Evolutionary conservation across 768 basidiomycete genomes (phyloP), one percentile per base, ranked within the genome.

Genomic region (Agrocybe pediades): DNA sequence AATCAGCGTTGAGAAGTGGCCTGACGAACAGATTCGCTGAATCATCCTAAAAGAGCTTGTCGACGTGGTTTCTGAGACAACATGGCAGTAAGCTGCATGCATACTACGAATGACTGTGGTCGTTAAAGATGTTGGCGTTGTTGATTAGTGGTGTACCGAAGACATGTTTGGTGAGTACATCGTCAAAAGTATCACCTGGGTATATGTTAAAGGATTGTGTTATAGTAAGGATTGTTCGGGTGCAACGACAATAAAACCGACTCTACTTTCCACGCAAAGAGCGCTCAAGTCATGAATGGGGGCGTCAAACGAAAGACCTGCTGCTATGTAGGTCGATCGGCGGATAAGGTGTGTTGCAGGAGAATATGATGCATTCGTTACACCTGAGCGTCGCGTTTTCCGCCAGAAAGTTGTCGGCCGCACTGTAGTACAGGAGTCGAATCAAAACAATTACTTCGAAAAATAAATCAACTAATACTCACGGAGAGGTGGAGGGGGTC

Each of bases 321-420:
- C 89, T 24, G 88, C 90, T 57, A 91, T 80, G 63, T 88, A 90
- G 1, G 89, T 90, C 4, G 87, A 85, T 5, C 89, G 83, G 33
- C 90, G 87, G 43, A 91, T 78, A 53, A 88, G 81, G 65, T 88
- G 84, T 0, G 82, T 82, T 0, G 87, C 80, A 0, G 89, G 89
- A 6, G 90, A 88, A 64, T 88, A 90, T 0, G 82, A 85, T 6
- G 87, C 80, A 3, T 76, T 80, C 42, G 86, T 78, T 1, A 91
- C 87, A 15, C 88, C 90, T 17, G 87, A 88, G 13, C 85, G 82
- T 25, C 72, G 78, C 1, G 86, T 89, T 58, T 83, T 85, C 26
- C 87, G 78, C 90, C 90, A 92, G 66, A 92, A 90, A 0, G 90
- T 87, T 6, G 83, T 88, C 0, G 90, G 89, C n/a, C 90, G 86